These are phyloP conservation scores for Pleurostoma richardsiae DNA, from an alignment of 2,329 filamentous ascomycete species.

Conservation along the genomic window DNA sequence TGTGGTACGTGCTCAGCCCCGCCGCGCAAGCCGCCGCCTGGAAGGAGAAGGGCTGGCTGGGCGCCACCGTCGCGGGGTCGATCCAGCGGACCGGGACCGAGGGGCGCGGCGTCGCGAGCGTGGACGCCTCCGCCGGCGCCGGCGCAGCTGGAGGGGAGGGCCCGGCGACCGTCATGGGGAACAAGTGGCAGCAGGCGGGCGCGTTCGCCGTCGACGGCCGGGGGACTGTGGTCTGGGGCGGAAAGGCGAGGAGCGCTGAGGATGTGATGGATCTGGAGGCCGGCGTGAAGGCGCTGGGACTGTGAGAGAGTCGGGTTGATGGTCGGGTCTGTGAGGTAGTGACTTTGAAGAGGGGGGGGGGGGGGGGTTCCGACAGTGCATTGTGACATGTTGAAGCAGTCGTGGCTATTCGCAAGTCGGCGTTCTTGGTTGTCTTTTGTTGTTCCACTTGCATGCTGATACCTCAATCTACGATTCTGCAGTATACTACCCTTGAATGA, in stretches of 20 bases:
- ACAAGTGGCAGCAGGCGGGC: slow-evolving; percentile 52
- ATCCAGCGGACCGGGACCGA: slow-evolving; percentile 30
- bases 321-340: no score
- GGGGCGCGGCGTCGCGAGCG: slow-evolving; percentile 18
- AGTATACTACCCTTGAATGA: no score
- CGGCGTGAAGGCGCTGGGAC: slow-evolving; percentile 26
- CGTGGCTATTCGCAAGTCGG: no score
- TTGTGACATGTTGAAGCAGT: no score
- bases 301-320: slow-evolving; percentile 14
- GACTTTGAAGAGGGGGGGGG: no score
- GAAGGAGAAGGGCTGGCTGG: slow-evolving; percentile 51
- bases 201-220: slow-evolving; percentile 45
- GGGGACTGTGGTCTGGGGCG: slow-evolving; percentile 44
- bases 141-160: slow-evolving; percentile 16
- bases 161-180: slow-evolving; percentile 41
- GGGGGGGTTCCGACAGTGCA: no score
- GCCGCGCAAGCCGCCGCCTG: slow-evolving; percentile 45
- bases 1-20: slow-evolving; percentile 50
- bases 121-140: slow-evolving; percentile 29
- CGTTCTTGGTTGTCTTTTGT: no score
- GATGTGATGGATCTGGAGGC: slow-evolving; percentile 51
- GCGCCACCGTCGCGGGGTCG: slow-evolving; percentile 41
- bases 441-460: no score
- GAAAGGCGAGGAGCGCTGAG: slow-evolving; percentile 40
- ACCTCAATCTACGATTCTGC: no score